Percentiles rank a stretch among this genome's conserved stretches.
These are phyloP conservation scores for Xylaria arbuscula DNA, from an alignment of 2,329 filamentous ascomycete species.

Conservation along the genomic window DNA sequence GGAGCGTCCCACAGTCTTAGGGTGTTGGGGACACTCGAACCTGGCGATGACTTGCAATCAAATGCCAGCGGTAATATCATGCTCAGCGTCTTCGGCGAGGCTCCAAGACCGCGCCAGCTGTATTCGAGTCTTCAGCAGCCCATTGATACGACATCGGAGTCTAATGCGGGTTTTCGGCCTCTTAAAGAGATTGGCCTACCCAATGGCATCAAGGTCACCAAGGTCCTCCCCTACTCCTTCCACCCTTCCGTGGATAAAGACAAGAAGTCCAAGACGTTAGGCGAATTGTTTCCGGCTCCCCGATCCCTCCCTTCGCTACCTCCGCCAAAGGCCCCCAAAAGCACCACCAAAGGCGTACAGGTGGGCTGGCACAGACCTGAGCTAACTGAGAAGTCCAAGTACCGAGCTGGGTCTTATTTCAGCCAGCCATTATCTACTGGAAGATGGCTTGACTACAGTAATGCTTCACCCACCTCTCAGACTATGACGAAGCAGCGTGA, in stretches of 20 bases:
- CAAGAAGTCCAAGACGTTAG: conserved; percentile 71
- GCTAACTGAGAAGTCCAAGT: conserved; percentile 65
- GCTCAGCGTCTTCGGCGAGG: conserved; percentile 81
- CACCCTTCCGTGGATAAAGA: conserved; percentile 58
- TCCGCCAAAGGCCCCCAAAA: conserved; percentile 77
- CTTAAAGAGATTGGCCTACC: conserved; percentile 76
- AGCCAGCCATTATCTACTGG: conserved; percentile 73
- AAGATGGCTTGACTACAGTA: conserved; percentile 76
- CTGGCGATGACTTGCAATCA: conserved; percentile 55
- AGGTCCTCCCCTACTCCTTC: conserved; percentile 64
- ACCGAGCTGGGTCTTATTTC: conserved; percentile 70
- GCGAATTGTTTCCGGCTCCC: conserved; percentile 78
- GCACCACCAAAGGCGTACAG: conserved; percentile 71
- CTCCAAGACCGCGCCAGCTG: conserved; percentile 78
- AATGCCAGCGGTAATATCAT: conserved; percentile 66
- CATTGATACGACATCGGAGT: conserved; percentile 45
- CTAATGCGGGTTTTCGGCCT: conserved; percentile 51
- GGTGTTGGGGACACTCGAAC: conserved; percentile 51
- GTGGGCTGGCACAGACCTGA: conserved; percentile 67
- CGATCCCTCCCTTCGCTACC: conserved; percentile 72
- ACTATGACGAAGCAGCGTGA: conserved; percentile 75
- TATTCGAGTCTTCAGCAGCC: conserved; percentile 84
- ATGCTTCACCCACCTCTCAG: conserved; percentile 67
- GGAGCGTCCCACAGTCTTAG: conserved; percentile 52
- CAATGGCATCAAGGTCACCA: conserved; percentile 76